These are phyloP conservation scores for Pelargonium nanum DNA, from an alignment of 345 rosid genomes.

Conservation along the genomic window DNA sequence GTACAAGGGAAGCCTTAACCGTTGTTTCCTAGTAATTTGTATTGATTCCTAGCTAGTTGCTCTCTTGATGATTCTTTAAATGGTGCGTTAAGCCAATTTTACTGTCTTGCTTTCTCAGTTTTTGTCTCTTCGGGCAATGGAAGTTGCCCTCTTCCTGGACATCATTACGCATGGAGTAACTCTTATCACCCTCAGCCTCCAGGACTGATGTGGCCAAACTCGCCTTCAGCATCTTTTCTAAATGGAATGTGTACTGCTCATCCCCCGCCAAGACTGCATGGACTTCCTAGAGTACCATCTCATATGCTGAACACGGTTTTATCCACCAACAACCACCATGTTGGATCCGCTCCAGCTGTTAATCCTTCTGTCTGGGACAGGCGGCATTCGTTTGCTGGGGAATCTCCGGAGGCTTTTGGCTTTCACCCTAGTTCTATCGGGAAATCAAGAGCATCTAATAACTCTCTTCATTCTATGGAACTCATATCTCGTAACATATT, in stretches of 20 bases:
- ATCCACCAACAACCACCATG: slow-evolving; percentile 29
- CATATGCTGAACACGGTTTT: slow-evolving; percentile 23
- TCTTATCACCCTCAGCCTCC: slow-evolving; percentile 30
- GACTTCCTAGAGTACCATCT: slow-evolving; percentile 35
- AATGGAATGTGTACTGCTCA: slow-evolving; percentile 31
- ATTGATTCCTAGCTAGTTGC: neutral
- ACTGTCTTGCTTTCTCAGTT: slow-evolving; percentile 20
- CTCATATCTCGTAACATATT: slow-evolving; percentile 26
- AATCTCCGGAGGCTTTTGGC: slow-evolving; percentile 38
- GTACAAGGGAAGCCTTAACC: neutral
- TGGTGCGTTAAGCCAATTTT: neutral
- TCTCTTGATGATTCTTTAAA: neutral
- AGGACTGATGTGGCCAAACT: slow-evolving; percentile 49
- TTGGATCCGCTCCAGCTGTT: slow-evolving; percentile 50
- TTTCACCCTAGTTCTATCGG: slow-evolving; percentile 48
- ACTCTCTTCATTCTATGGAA: slow-evolving; percentile 29
- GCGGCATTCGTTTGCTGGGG: slow-evolving; percentile 32
- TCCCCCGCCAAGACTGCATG: slow-evolving; percentile 24
- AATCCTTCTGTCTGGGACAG: slow-evolving; percentile 45
- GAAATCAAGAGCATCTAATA: slow-evolving; percentile 34
- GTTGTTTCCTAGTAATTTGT: neutral
- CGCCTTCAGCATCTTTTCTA: slow-evolving; percentile 28
- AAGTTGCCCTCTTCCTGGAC: slow-evolving; percentile 27
- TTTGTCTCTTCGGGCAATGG: slow-evolving; percentile 35
- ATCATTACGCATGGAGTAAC: slow-evolving; percentile 34